phyloP scores from a whole-genome alignment of 2,329 filamentous ascomycete genomes.

The Monosporascus sp. region DNA sequence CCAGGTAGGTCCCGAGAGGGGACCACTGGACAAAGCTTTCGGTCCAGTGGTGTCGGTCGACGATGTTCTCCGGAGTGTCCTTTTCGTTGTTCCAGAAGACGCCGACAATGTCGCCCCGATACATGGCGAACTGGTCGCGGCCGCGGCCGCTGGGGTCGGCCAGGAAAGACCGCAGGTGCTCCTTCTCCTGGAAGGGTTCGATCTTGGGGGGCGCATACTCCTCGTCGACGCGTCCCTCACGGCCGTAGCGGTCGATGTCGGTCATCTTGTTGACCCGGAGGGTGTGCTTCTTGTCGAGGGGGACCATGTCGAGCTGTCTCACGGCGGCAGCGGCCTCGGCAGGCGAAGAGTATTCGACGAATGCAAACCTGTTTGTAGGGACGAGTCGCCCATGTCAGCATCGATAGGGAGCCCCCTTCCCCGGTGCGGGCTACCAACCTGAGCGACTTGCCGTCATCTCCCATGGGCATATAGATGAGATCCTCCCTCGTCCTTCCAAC shows the following conservation, averaged over 20 bases:
- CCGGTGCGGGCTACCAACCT: conserved; percentile 51
- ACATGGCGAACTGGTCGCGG: conserved; percentile 94
- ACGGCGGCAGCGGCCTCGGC: conserved; percentile 86
- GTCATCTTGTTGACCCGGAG: conserved; percentile 96
- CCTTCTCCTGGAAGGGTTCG: conserved; percentile 82
- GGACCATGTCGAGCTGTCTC: conserved; percentile 77
- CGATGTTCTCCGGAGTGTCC: conserved; percentile 78
- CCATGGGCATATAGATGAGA: conserved; percentile 88
- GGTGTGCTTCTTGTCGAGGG: conserved; percentile 95
- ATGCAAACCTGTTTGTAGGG: conserved; percentile 68
- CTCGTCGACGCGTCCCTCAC: conserved; percentile 89
- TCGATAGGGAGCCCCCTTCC: background rate
- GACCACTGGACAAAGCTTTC: conserved; percentile 99
- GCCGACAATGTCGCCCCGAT: conserved; percentile 83
- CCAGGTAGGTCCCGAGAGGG: conserved; percentile 86
- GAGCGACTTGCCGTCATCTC: conserved; percentile 78
- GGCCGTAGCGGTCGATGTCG: conserved; percentile 92
- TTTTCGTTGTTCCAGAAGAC: conserved; percentile 99
- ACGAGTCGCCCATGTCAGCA: background rate
- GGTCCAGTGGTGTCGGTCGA: conserved; percentile 94
- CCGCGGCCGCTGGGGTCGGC: conserved; percentile 73
- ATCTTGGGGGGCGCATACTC: conserved; percentile 79
- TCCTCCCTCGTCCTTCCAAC: conserved; percentile 84
- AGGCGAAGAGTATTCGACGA: conserved; percentile 90
- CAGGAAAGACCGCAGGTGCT: conserved; percentile 91